A percentile compares a stretch with the other conserved stretches of the same genome.
Evolutionary conservation across 257 asterid genomes (phyloP).

Genomic region (Nicotiana tabacum): DNA sequence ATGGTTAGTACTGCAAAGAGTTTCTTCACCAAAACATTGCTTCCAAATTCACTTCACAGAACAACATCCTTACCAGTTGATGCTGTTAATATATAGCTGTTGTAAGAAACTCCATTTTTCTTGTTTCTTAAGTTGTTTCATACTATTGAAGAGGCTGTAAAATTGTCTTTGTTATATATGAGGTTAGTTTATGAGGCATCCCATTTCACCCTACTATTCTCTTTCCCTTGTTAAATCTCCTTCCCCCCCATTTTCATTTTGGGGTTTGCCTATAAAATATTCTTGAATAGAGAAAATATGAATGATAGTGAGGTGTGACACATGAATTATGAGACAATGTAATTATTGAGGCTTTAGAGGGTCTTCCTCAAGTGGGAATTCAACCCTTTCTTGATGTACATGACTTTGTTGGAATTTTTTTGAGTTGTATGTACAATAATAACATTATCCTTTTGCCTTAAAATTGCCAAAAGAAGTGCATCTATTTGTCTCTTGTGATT

Average conservation of each 20-base stretch:
- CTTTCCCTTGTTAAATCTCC: not conserved
- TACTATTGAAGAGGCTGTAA: conserved; percentile 11
- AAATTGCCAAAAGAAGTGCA: conserved; percentile 7
- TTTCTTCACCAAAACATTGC: conserved; percentile 15
- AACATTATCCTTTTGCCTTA: conserved; percentile 5
- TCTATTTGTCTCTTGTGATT: not conserved
- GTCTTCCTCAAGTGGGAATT: conserved; percentile 10
- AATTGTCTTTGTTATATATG: not conserved
- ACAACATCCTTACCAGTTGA: conserved; percentile 34
- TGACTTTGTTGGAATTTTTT: not conserved
- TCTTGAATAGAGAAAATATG: conserved; percentile 5
- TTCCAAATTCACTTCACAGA: conserved; percentile 26
- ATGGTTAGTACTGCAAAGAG: conserved; percentile 17
- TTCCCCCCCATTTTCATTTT: not conserved
- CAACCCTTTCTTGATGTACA: not conserved
- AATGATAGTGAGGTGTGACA: conserved; percentile 2
- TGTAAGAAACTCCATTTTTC: not conserved
- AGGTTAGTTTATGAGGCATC: not conserved
- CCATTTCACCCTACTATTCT: not conserved
- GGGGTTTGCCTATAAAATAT: conserved; percentile 9
- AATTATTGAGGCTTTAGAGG: conserved; percentile 17
- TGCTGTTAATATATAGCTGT: conserved; percentile 22
- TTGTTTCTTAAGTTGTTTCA: not conserved
- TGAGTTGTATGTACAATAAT: conserved; percentile 8
- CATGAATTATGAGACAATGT: conserved; percentile 16